Base-by-base conservation (phyloP, 371 early-diverging fungal species). In the Dichotomocladium elegans region DNA sequence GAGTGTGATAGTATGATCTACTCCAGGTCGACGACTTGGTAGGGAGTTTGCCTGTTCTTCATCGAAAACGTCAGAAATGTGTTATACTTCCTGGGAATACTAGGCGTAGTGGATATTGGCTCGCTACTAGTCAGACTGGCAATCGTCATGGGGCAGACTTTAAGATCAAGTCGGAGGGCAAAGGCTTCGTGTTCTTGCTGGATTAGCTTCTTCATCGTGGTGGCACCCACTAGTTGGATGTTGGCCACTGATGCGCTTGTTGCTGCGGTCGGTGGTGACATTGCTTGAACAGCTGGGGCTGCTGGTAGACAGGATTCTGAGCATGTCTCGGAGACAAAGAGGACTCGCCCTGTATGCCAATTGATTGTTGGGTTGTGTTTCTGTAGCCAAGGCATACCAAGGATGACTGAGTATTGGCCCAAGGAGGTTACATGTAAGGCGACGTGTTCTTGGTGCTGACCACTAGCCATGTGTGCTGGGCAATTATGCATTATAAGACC, bases 1-100 rank as follows among this genome's bases (percentile, higher is more conserved):
- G 3, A 68, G 24, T 1, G 47, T 40, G 27, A 68, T 66, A 17
- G 33, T 12, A 29, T 57, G 58, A 40, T 68, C 68, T 3, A 24
- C 26, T 3, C 1, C 47, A 17, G 47, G 51, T 0, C 66, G 40
- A 44, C 64, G 66, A 3, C 34, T 21, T 10, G 67, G 60, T 3
- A 66, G 62, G 14, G 33, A 1, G 19, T 57, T 35, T 15, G 63
- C 51, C 14, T 41, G 14, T 10, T 27, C 15, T 40, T 65, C 55
- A 25, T 26, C 37, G 49, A 66, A 68, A 0, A 60, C 58, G 12
- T 57, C 49, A 6, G 51, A 42, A 51, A 57, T 12, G 50, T 34
- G 15, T 46, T 19, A 35, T 58, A 56, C 21, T 61, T 55, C 3
- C 47, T 33, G 12, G 64, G 65, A 8, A 51, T 10, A 47, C 15